Evolutionary conservation across 257 asterid species (phyloP), one percentile per base, ranked within the genome.

Genomic region (Jasminum sambac): DNA sequence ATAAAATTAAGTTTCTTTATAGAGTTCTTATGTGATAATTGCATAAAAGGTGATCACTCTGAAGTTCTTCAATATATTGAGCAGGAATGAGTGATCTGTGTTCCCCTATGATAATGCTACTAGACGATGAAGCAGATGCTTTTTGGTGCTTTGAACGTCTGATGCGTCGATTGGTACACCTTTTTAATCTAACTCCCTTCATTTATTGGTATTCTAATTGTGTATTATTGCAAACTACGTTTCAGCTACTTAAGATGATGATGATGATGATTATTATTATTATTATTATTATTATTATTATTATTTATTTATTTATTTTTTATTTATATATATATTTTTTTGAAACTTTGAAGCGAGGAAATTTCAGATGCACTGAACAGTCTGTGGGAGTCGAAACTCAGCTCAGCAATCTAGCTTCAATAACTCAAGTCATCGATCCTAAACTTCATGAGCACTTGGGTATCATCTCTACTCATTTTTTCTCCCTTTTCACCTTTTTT

Each of bases 81-180:
- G 78, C 89, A 94, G 97, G 97, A 71, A 94, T 94, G 97, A 91
- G 99, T 66, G 99, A 94, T 81, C 88, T 94, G 71, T 89, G 96
- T 91, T 94, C 99, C 65, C 97, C 97, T 38, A 89, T 94, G 96
- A 88, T 91, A 64, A 79, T 94, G 30, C 95, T 94, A 73, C 93
- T 91, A 64, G 96, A 85, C 19, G 85, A 91, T 75, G 96, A 94
- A 81, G 99, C 93, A 0, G 99, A 94, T 82, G 87, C 99, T 9
- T 94, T 87, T 82, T 94, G 99, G 99, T 91, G 97, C 88, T 94
- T 91, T 73, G 93, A 94, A 62, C 96, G 86, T 63, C 40, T 91
- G 81, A 94, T 94, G 97, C 80, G 88, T 59, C 85, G 89, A 91
- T 74, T 94, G 96, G 99, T 91, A 86, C 62, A 21, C 17, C 48